Percentiles rank a stretch among this genome's conserved stretches.
Conservation (phyloP, 768 basidiomycete genomes). For the Coprinopsis sp. region DNA sequence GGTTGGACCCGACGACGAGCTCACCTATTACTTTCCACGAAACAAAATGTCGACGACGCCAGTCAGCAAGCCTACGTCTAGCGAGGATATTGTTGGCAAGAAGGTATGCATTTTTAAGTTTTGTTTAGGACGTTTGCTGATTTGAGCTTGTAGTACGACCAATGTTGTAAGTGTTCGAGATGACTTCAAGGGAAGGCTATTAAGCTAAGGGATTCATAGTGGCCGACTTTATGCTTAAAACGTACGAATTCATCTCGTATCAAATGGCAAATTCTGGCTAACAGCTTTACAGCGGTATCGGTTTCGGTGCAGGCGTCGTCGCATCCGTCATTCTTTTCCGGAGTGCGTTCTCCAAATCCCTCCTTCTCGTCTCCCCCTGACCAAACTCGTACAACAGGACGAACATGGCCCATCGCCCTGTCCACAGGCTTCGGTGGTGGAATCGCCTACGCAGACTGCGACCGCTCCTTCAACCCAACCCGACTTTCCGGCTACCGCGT, state of each 20-base stretch:
- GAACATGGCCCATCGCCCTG: constrained; percentile 87
- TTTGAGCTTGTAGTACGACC: constrained; percentile 69
- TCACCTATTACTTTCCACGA: constrained; percentile 9
- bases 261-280: not conserved
- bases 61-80: constrained; percentile 71
- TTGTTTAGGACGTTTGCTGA: not conserved
- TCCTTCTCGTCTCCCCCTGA: not conserved
- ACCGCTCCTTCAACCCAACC: constrained; percentile 89
- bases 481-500: constrained; percentile 81
- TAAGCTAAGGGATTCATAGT: constrained; percentile 18
- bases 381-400: constrained; percentile 47
- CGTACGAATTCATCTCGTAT: constrained; percentile 43
- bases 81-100: constrained; percentile 85
- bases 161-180: constrained; percentile 59
- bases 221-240: constrained; percentile 63
- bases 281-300: constrained; percentile 60
- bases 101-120: constrained; percentile 54
- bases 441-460: constrained; percentile 87
- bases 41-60: constrained; percentile 45
- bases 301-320: constrained; percentile 85
- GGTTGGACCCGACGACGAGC: constrained; percentile 29
- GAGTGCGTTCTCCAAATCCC: constrained; percentile 49
- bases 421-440: constrained; percentile 85
- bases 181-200: constrained; percentile 4
- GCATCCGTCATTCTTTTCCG: constrained; percentile 89